These are phyloP conservation scores for Lactarius deliciosus DNA, from an alignment of 768 basidiomycete species.

Conservation along the genomic window DNA sequence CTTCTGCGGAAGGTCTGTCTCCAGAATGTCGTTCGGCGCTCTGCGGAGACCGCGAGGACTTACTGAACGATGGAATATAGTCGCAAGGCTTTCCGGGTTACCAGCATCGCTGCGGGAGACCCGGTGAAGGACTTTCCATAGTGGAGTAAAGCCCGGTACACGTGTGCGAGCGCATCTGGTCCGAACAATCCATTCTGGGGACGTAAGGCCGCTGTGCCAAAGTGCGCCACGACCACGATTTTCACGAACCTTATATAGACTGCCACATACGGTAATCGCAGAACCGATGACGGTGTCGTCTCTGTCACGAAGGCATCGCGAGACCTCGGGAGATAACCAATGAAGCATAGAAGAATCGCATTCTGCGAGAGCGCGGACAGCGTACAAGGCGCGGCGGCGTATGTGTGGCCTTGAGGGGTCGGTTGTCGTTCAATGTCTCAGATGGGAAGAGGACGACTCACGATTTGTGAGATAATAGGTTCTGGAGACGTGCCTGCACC, in stretches of 20 bases:
- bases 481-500: slow-evolving; percentile 60
- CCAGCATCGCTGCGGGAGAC: slow-evolving; percentile 10
- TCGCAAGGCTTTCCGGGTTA: slow-evolving; percentile 19
- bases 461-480: slow-evolving; percentile 72
- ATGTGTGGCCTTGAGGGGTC: slow-evolving; percentile 4
- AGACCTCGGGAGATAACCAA: slow-evolving; percentile 24
- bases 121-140: slow-evolving; percentile 11
- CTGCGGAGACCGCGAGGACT: slow-evolving; percentile 8
- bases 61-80: slow-evolving; percentile 21
- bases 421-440: background rate
- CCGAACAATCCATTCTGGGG: slow-evolving; percentile 26
- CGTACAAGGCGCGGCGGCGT: slow-evolving; percentile 22
- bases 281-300: slow-evolving; percentile 24
- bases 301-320: slow-evolving; percentile 22
- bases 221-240: background rate
- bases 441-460: slow-evolving; percentile 50
- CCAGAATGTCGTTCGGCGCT: slow-evolving; percentile 1
- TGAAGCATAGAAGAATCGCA: slow-evolving; percentile 19
- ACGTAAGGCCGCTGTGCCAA: background rate
- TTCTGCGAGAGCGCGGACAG: slow-evolving; percentile 22
- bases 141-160: slow-evolving; percentile 9
- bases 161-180: slow-evolving; percentile 11
- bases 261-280: slow-evolving; percentile 21
- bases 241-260: slow-evolving; percentile 22
- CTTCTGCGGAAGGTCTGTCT: slow-evolving; percentile 23